Conservation (phyloP, 2,329 filamentous ascomycete genomes). For the Thielaviopsis populi region DNA sequence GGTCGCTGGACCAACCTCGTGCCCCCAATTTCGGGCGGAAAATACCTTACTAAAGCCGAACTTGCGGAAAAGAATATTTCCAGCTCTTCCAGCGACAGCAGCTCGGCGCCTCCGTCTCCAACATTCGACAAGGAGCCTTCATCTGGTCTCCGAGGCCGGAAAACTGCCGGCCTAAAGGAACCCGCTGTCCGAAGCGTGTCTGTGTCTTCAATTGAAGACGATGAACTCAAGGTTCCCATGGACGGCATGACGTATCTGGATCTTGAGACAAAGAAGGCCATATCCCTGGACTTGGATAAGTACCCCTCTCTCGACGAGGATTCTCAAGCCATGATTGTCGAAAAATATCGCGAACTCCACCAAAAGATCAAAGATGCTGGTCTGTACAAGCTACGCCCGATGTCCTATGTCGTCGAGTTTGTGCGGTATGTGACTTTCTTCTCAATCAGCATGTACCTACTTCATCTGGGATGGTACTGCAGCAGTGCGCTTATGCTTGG, state of each 20-base stretch:
- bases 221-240: constrained; percentile 30
- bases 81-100: constrained; percentile 34
- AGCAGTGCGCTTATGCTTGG: constrained; percentile 63
- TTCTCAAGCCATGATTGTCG: constrained; percentile 61
- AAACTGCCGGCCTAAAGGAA: not conserved
- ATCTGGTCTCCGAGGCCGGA: constrained; percentile 13
- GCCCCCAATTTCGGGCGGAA: constrained; percentile 81
- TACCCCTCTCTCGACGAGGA: constrained; percentile 63
- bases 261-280: constrained; percentile 56
- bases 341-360: constrained; percentile 68
- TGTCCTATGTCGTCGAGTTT: constrained; percentile 59
- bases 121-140: constrained; percentile 30
- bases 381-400: constrained; percentile 74
- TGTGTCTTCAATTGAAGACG: constrained; percentile 22
- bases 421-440: constrained; percentile 55
- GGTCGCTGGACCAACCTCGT: constrained; percentile 76
- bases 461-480: constrained; percentile 51
- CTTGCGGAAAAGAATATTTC: constrained; percentile 2
- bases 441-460: constrained; percentile 41
- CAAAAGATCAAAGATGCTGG: constrained; percentile 56
- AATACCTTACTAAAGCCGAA: constrained; percentile 34
- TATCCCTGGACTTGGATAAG: constrained; percentile 56
- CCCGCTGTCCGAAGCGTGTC: constrained; percentile 1
- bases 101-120: constrained; percentile 38
- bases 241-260: constrained; percentile 54